A percentile compares a stretch with the other conserved stretches of the same genome.
Evolutionary conservation across 257 asterid species (phyloP).

Genomic region (Gardenia jasminoides): DNA sequence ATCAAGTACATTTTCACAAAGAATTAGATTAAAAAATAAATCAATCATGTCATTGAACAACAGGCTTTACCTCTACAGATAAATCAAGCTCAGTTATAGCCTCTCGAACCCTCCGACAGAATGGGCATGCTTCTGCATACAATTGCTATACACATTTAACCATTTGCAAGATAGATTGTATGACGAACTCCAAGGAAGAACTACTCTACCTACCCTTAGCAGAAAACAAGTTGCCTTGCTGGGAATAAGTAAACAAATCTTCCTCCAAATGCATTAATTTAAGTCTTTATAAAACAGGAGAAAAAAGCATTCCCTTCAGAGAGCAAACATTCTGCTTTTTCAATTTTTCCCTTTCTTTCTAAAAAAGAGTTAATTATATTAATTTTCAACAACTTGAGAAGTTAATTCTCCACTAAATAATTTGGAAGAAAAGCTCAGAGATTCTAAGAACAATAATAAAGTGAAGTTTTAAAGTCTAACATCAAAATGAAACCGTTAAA

Average conservation of each 20-base stretch:
- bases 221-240: too few relatives aligned
- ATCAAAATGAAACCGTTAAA: too few relatives aligned
- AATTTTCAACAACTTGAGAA: too few relatives aligned
- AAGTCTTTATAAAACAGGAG: background rate
- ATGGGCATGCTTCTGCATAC: constrained; percentile 89
- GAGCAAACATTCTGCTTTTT: background rate
- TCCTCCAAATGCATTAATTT: background rate
- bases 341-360: too few relatives aligned
- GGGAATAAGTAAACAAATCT: background rate
- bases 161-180: background rate
- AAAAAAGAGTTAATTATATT: too few relatives aligned
- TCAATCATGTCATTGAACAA: background rate
- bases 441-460: too few relatives aligned
- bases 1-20: background rate
- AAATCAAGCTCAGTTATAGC: constrained; percentile 83
- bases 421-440: too few relatives aligned
- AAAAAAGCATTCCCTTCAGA: background rate
- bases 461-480: too few relatives aligned
- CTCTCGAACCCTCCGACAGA: constrained; percentile 87
- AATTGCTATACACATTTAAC: constrained; percentile 28
- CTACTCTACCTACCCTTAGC: background rate
- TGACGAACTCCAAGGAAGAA: background rate
- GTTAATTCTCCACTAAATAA: too few relatives aligned
- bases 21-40: background rate
- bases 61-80: constrained; percentile 52